Conservation (phyloP, 2,329 filamentous ascomycete species). For the Cladobotryum mycophilum region DNA sequence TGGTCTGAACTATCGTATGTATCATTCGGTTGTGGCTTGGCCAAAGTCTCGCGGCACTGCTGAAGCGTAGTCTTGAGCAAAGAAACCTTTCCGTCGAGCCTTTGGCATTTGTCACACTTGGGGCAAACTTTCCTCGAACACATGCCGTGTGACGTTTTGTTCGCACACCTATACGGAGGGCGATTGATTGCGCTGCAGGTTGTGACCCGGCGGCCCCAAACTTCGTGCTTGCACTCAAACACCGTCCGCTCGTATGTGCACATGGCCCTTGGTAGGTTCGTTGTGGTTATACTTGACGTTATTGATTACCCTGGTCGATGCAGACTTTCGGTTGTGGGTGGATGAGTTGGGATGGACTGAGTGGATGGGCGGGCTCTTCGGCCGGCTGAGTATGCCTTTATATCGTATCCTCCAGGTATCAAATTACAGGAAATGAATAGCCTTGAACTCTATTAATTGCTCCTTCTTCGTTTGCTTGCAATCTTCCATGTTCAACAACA, state of each 20-base stretch:
- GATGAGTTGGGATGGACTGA: too few species aligned
- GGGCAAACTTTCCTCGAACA: constrained; percentile 16
- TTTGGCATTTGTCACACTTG: constrained; percentile 20
- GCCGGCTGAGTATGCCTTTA: too few species aligned
- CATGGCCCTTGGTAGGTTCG: constrained; percentile 16
- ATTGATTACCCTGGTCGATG: not conserved
- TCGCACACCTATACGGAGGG: constrained; percentile 14
- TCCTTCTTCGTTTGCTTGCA: not conserved
- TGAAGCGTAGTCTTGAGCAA: constrained; percentile 14
- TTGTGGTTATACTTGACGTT: not conserved
- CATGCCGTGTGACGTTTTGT: constrained; percentile 17
- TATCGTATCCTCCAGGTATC: too few species aligned
- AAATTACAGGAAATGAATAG: not conserved
- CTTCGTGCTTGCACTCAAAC: constrained; percentile 21
- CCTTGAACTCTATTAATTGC: not conserved
- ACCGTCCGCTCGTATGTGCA: constrained; percentile 21
- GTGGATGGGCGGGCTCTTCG: too few species aligned
- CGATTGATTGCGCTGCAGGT: constrained; percentile 12
- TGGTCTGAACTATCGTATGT: not conserved
- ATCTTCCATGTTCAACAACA: not conserved
- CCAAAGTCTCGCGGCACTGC: constrained; percentile 8
- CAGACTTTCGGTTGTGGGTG: too few species aligned
- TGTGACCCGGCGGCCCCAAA: constrained; percentile 21
- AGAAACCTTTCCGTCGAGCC: constrained; percentile 14
- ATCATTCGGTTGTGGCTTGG: too few species aligned